Percentiles rank a stretch among this genome's conserved stretches.
Conservation (phyloP, 2,329 filamentous ascomycete species). For the Claviceps paspali region DNA sequence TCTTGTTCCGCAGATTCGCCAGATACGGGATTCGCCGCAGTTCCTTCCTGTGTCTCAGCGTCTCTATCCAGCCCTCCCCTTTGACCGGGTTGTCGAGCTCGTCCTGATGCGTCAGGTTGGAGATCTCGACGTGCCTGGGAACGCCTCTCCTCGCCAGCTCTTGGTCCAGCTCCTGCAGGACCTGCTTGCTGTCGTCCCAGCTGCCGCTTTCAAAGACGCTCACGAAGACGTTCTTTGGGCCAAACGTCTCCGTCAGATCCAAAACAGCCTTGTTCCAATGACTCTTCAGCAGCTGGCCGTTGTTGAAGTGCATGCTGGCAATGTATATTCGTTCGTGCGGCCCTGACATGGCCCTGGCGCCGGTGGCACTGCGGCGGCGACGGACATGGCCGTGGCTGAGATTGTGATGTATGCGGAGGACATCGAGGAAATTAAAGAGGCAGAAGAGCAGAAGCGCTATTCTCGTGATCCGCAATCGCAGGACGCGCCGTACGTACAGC, state of each 20-base stretch:
- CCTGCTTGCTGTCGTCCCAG: conserved; percentile 51
- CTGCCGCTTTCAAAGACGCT: conserved; percentile 55
- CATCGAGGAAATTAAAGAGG: conserved; percentile 24
- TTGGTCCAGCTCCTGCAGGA: conserved; percentile 39
- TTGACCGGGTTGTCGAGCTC: conserved; percentile 30
- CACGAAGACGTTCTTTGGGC: conserved; percentile 50
- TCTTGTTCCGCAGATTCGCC: conserved; percentile 46
- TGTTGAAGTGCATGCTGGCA: conserved; percentile 54
- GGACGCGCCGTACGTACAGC: conserved; percentile 21
- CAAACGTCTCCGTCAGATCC: conserved; percentile 38
- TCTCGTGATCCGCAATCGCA: conserved; percentile 20
- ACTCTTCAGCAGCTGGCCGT: conserved; percentile 39
- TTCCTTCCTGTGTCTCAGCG: conserved; percentile 35
- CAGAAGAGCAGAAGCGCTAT: conserved; percentile 19
- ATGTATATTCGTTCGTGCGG: conserved; percentile 42
- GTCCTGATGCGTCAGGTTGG: conserved; percentile 42
- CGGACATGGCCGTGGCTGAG: conserved; percentile 15
- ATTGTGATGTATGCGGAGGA: conserved; percentile 21
- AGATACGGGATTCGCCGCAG: conserved; percentile 55
- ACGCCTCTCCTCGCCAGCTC: conserved; percentile 38
- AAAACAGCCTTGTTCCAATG: conserved; percentile 50
- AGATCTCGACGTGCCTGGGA: conserved; percentile 37
- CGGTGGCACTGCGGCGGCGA: conserved; percentile 4
- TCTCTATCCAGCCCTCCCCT: conserved; percentile 47
- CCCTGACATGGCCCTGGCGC: conserved; percentile 7